Base-by-base conservation (phyloP, 1,284 basidiomycete genomes). In the Paramarasmius palmivorus region DNA sequence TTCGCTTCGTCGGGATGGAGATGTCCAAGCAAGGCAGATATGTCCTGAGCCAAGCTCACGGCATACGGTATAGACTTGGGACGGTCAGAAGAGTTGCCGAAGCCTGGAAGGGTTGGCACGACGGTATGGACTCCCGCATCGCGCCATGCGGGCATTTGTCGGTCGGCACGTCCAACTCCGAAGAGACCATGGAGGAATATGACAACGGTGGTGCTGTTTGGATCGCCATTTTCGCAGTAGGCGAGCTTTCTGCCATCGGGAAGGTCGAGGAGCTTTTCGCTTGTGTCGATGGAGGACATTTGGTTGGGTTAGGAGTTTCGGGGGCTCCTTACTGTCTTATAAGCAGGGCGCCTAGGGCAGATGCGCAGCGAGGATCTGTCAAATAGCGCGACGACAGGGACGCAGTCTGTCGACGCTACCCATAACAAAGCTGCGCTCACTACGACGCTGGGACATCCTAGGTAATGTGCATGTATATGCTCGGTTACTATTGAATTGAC, bases 151-250 rank as follows among this genome's bases (percentile, higher is more conserved):
- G 56, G 59, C 17, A 65, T 60, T 9, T 60, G 26, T 1, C 45
- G 49, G 14, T 61, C 56, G 1, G 66, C 65, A 5, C 59, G 63
- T 6, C 76, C 78, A 23, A 79, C 55, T 34, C 68, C 64, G 56
- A 81, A 72, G 1, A 68, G 56, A 2, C 78, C 76, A 41, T 75
- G 73, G 53, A 77, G 64, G 63, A 72, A 76, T 9, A 80, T 63
- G 36, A 82, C 63, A 29, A 83, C 61, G n/a, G 69, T 70, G 8
- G 67, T 65, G 64, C 78, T 80, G 20, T 72, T 70, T 1, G 71
- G 63, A 53, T 79, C 73, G 3, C 83, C 82, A 8, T 62, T 68
- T 17, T 78, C 74, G 25, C 72, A 72, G 54, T 83, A 84, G 1
- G 79, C 82, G 9, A 84, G 66, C 2, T 68, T 74, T 36, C 81